Evolutionary conservation across 129 eudicot species (phyloP).

Genomic region (Sambucus nigra): DNA sequence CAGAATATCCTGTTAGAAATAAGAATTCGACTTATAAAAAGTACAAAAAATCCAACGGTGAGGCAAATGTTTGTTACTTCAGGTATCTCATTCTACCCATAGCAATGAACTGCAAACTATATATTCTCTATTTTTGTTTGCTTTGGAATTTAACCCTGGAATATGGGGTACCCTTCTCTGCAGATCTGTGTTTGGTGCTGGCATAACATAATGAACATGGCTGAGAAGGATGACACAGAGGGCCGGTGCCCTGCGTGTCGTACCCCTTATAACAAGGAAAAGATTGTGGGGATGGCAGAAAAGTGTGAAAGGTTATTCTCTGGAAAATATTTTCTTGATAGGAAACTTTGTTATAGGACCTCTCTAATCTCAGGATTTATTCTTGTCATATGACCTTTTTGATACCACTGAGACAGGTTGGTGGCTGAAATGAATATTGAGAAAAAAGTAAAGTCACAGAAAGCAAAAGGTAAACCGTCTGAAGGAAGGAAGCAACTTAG

Average conservation of each 20-base stretch:
- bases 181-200: conserved; percentile 99
- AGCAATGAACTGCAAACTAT: not conserved
- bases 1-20: too few species aligned
- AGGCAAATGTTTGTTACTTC: not conserved
- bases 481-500: conserved; percentile 92
- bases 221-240: conserved; percentile 91
- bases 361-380: conserved; percentile 1
- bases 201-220: conserved; percentile 99
- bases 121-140: too few species aligned
- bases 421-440: conserved; percentile 83
- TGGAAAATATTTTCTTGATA: not conserved
- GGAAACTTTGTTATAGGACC: not conserved
- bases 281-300: conserved; percentile 78
- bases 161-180: conserved; percentile 7
- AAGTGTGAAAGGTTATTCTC: conserved; percentile 64
- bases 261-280: conserved; percentile 86
- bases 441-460: conserved; percentile 62
- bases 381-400: not conserved
- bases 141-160: not conserved
- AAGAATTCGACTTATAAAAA: too few species aligned
- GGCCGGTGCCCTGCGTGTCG: conserved; percentile 99
- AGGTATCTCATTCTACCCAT: not conserved
- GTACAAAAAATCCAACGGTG: too few species aligned
- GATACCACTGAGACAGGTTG: conserved; percentile 38
- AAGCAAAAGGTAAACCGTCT: conserved; percentile 65